Conservation (phyloP, 306 rosid species). For the Betula pendula region DNA sequence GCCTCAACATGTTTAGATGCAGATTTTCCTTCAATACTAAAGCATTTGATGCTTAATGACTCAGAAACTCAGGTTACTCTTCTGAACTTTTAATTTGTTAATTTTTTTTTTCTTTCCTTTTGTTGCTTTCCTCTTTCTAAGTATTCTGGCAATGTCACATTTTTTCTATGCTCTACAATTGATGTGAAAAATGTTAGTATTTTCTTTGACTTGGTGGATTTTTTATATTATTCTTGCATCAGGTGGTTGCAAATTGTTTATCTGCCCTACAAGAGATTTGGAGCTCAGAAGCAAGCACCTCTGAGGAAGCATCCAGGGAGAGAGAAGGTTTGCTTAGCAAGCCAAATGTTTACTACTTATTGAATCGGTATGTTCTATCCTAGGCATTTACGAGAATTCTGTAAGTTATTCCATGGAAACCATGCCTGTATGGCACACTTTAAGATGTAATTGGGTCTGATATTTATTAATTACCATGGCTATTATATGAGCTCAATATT, state of each 20-base stretch:
- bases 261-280: conserved; percentile 96
- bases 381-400: background rate
- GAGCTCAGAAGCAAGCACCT: conserved; percentile 75
- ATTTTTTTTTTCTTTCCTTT: background rate
- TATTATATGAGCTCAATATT: background rate
- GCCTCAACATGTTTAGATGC: conserved; percentile 90
- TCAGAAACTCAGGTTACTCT: conserved; percentile 80
- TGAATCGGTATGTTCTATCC: conserved; percentile 67
- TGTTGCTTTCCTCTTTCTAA: conserved; percentile 1
- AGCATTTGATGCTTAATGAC: conserved; percentile 87
- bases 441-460: background rate
- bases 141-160: background rate
- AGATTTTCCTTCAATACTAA: conserved; percentile 78
- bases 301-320: conserved; percentile 94
- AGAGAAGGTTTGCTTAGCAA: conserved; percentile 92
- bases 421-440: background rate
- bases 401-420: conserved; percentile 8
- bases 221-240: conserved; percentile 29
- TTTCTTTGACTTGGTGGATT: background rate
- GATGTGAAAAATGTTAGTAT: background rate
- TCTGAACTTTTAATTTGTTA: conserved; percentile 2
- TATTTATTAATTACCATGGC: background rate
- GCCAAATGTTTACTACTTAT: conserved; percentile 70
- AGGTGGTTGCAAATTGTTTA: conserved; percentile 97
- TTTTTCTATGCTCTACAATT: conserved; percentile 8